These are phyloP conservation scores for Clonostachys sp. DNA, from an alignment of 2,329 filamentous ascomycete species.

Conservation along the genomic window DNA sequence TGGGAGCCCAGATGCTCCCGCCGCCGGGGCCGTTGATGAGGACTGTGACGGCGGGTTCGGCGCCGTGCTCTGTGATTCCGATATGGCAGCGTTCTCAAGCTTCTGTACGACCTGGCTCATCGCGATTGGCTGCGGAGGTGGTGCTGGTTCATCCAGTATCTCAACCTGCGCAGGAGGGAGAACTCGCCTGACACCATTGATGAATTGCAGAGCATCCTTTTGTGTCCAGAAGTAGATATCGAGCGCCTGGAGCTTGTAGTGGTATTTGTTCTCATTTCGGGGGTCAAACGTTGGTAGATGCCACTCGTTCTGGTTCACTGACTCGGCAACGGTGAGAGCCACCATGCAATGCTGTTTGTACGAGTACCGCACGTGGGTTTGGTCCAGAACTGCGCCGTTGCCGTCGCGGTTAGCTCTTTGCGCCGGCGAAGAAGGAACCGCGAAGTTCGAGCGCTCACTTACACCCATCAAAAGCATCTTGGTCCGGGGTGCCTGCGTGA, in stretches of 20 bases:
- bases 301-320: constrained; percentile 58
- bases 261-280: constrained; percentile 70
- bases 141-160: constrained; percentile 59
- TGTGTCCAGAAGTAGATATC: constrained; percentile 80
- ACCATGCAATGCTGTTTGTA: constrained; percentile 72
- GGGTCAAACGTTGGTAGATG: constrained; percentile 71
- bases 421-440: neutral
- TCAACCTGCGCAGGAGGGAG: constrained; percentile 57
- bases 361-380: constrained; percentile 61
- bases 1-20: neutral
- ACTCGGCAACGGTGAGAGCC: constrained; percentile 57
- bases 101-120: constrained; percentile 70
- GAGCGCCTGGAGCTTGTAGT: constrained; percentile 71
- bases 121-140: constrained; percentile 37
- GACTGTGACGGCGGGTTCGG: constrained; percentile 10
- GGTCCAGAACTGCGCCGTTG: constrained; percentile 54
- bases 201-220: constrained; percentile 64
- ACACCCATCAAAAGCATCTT: constrained; percentile 78
- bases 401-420: constrained; percentile 5
- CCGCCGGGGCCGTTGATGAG: neutral
- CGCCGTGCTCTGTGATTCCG: constrained; percentile 44
- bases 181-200: constrained; percentile 63
- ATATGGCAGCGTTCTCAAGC: constrained; percentile 67
- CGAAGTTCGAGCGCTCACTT: constrained; percentile 23
- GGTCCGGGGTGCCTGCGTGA: constrained; percentile 66